Evolutionary conservation across 1,284 basidiomycete species (phyloP), one percentile per base, ranked within the genome.

Genomic region (Cryptococcus jaspeensis): DNA sequence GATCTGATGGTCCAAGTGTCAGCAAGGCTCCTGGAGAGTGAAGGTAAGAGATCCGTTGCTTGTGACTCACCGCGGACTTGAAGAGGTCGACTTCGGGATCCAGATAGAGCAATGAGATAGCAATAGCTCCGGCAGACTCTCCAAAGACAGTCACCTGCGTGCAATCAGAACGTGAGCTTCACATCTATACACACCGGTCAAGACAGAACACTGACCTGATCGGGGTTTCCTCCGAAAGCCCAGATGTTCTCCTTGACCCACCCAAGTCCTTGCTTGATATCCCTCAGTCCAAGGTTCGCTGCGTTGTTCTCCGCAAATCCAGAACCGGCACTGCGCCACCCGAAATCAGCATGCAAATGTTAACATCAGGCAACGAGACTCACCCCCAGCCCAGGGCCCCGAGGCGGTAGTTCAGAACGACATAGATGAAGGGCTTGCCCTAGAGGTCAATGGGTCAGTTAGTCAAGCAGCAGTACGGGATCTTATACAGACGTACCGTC

Each of bases 211-310:
- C 56, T 36, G 2, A 75, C 76, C 60, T 78, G 76, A 25, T 58
- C 53, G 12, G 68, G 64, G 60, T 82, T 76, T n/a, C 82, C 82
- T 4, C 81, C 81, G 54, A 81, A 82, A 1, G 68, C 66, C 36
- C 63, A 62, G 50, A 82, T 80, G 58, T 82, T 76, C 53, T 75
- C 51, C 39, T 79, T 76, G 0, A 83, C 75, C 81, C 81, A 83
- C 56, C 80, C 64, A 5, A 83, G 67, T 1, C 76, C 79, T 18
- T 78, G 67, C 5, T 74, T 68, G 55, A 81, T 78, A 60, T 83
- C 81, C 45, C 64, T 60, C 22, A 79, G 52, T 16, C 78, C 78
- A 22, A 75, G 64, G 52, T 79, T 79, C 18, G 65, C 69, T 1
- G 72, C 73, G 1, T 62, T 60, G 40, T 71, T 68, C 35, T 66